Conservation (phyloP, 1,284 basidiomycete genomes). For the Fomitopsis betulina region DNA sequence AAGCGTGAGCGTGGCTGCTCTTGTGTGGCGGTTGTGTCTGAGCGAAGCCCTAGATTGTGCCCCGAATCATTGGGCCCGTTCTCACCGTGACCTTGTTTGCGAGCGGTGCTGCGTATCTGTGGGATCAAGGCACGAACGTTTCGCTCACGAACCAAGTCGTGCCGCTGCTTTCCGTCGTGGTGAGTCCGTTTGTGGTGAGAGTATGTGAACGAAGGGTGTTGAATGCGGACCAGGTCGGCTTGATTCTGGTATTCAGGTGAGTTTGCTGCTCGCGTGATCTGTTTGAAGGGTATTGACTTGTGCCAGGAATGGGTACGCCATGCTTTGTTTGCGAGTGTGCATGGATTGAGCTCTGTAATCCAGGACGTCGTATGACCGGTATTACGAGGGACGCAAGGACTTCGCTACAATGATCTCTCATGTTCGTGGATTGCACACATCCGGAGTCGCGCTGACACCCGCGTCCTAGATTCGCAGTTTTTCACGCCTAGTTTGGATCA, state of each 20-base stretch:
- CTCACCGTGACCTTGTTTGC: conserved; percentile 80
- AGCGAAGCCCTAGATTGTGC: conserved; percentile 47
- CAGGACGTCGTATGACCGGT: conserved; percentile 78
- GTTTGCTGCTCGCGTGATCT: conserved; percentile 13
- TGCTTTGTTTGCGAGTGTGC: background rate
- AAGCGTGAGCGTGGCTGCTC: conserved; percentile 43
- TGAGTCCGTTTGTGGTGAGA: conserved; percentile 35
- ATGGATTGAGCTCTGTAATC: background rate
- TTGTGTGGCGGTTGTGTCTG: background rate
- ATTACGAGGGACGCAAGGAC: conserved; percentile 82
- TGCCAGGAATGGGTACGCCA: conserved; percentile 28
- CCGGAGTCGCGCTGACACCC: background rate
- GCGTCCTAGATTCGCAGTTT: conserved; percentile 51
- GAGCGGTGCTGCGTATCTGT: conserved; percentile 52
- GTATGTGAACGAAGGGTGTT: background rate
- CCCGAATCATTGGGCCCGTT: conserved; percentile 72
- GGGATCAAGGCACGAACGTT: conserved; percentile 48
- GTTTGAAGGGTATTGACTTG: background rate
- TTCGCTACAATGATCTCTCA: conserved; percentile 65
- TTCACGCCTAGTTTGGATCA: conserved; percentile 73
- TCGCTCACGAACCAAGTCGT: conserved; percentile 71
- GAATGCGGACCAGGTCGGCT: conserved; percentile 47
- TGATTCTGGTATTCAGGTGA: conserved; percentile 75
- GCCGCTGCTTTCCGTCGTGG: conserved; percentile 85
- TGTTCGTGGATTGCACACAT: conserved; percentile 31